Percentiles rank a stretch among this genome's conserved stretches.
phyloP scores from a whole-genome alignment of 2,329 filamentous ascomycete genomes.

The Ceratocystis ficicola region DNA sequence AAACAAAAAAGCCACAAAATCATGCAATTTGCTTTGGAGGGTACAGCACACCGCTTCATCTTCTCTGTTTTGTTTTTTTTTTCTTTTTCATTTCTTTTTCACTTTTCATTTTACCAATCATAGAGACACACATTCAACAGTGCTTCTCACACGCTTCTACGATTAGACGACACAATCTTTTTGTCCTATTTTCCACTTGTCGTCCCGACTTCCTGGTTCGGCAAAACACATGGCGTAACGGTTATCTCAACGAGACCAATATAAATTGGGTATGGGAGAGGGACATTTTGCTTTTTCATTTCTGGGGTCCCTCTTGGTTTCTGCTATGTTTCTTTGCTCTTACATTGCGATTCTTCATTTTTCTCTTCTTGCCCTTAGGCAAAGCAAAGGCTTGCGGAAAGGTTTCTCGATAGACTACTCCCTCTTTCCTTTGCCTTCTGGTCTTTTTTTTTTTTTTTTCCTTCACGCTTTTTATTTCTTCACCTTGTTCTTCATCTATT shows the following conservation, averaged over 20 bases:
- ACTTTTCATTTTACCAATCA: conserved; percentile 22
- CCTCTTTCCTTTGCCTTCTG: conserved; percentile 18
- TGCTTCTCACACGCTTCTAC: conserved; percentile 28
- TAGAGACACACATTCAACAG: conserved; percentile 34
- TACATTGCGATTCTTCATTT: conserved; percentile 27
- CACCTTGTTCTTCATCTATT: not conserved
- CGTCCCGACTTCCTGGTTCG: not conserved
- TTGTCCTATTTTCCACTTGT: conserved; percentile 30
- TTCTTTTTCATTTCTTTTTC: conserved; percentile 18
- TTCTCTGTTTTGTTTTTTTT: conserved; percentile 21
- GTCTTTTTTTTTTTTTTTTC: conserved; percentile 7
- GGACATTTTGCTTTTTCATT: conserved; percentile 17
- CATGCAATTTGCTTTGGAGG: conserved; percentile 17
- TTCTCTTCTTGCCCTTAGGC: conserved; percentile 25
- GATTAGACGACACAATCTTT: conserved; percentile 31
- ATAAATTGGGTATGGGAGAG: conserved; percentile 12
- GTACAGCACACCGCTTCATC: conserved; percentile 23
- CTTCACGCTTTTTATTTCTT: not conserved
- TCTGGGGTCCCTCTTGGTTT: conserved; percentile 20
- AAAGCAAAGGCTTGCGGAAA: not conserved
- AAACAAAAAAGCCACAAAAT: conserved; percentile 12
- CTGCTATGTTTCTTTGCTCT: conserved; percentile 23
- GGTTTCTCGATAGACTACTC: not conserved
- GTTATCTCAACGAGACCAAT: conserved; percentile 37
- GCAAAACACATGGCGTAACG: conserved; percentile 31